These are phyloP conservation scores for Penicillium griseofulvum DNA, from an alignment of 2,329 filamentous ascomycete genomes.

Conservation along the genomic window DNA sequence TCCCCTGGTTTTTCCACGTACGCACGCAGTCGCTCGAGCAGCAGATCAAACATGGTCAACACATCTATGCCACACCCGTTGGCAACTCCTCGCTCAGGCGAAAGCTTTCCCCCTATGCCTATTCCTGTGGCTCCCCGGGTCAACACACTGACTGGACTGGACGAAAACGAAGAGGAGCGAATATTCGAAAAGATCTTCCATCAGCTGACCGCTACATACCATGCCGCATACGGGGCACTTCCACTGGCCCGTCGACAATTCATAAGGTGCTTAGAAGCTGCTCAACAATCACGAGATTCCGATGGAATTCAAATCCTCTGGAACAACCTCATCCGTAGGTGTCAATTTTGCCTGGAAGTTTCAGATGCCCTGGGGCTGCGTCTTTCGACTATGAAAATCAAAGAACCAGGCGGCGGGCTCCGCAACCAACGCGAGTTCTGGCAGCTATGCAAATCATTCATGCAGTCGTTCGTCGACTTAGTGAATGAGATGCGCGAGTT, in stretches of 20 bases:
- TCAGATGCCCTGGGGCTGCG: slow-evolving; percentile 69
- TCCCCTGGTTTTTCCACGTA: slow-evolving; percentile 34
- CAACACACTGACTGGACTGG: slow-evolving; percentile 59
- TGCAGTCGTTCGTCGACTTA: slow-evolving; percentile 49
- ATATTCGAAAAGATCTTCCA: slow-evolving; percentile 81
- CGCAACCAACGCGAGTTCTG: slow-evolving; percentile 59
- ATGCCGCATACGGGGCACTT: slow-evolving; percentile 68
- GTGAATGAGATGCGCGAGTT: slow-evolving; percentile 49
- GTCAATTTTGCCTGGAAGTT: slow-evolving; percentile 67
- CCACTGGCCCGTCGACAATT: slow-evolving; percentile 70
- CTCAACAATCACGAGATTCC: slow-evolving; percentile 59
- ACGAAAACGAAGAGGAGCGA: slow-evolving; percentile 70
- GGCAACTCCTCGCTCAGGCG: slow-evolving; percentile 73
- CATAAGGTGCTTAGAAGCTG: slow-evolving; percentile 60
- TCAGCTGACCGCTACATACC: slow-evolving; percentile 69
- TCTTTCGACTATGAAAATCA: slow-evolving; percentile 77
- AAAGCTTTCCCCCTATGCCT: slow-evolving; percentile 64
- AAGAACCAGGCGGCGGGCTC: slow-evolving; percentile 72
- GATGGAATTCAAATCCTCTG: slow-evolving; percentile 64
- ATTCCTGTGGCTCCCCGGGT: slow-evolving; percentile 50
- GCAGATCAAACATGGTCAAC: slow-evolving; percentile 54
- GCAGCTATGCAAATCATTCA: slow-evolving; percentile 65
- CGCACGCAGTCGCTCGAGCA: slow-evolving; percentile 47
- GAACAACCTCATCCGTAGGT: slow-evolving; percentile 69
- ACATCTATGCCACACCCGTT: slow-evolving; percentile 48